Base-by-base conservation (phyloP, 352 stramenopile species). In the Pythium scleroteichum region DNA sequence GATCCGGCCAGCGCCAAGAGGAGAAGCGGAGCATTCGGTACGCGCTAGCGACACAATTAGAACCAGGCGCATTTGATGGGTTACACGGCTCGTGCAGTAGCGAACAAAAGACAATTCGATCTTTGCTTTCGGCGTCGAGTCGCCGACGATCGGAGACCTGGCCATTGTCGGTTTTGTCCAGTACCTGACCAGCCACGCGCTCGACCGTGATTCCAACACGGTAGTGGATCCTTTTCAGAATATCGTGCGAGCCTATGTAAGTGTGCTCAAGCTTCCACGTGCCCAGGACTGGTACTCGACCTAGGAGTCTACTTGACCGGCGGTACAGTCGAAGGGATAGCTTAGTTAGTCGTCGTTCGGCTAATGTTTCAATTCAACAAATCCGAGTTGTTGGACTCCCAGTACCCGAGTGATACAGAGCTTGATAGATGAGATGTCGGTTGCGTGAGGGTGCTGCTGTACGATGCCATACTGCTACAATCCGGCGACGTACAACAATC, bases 91-190 rank as follows among this genome's bases (percentile, higher is more conserved):
- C 9, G 58, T 33, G 3, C 40, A 53, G 53, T 45, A 26, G 46
- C 3, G 16, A 19, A 39, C 6, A 12, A 19, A 16, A 12, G 2
- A 23, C 12, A 6, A 49, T 27, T 17, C 42, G 22, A 4, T 26
- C n/a, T 71, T 76, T 49, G 63, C 69, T 8, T 61, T 79, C 16
- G 64, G 70, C 10, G 52, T 7, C 19, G 33, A 66, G 16, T 47
- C 42, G 9, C 26, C 85, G 8, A 83, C 79, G 5, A 52, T 85
- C 17, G 79, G 75, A 0, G 79, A 89, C 32, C 49, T 89, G 2
- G 76, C 72, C 10, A 72, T 89, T 33, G 75, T 76, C 42, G 55
- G 59, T 27, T 42, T 81, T 9, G 19, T 85, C 0, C 14, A 44
- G 32, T 24, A 22, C 9, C 32, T 59, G 7, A 23, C 13, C 20